Evolutionary conservation across 768 basidiomycete genomes (phyloP).

Genomic region (Filobasidium floriforme): DNA sequence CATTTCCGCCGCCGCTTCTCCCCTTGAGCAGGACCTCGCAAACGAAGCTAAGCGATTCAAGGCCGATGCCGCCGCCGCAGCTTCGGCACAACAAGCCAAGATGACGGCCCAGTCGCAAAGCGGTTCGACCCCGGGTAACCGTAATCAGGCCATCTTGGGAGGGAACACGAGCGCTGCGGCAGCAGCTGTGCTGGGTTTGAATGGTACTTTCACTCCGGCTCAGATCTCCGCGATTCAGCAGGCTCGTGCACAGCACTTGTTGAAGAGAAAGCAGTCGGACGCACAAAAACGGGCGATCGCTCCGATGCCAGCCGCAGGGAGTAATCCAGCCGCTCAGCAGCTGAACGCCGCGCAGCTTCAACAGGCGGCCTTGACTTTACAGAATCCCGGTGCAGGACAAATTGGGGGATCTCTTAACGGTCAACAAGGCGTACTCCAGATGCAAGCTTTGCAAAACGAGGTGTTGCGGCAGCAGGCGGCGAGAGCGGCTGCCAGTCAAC

Average conservation of each 20-base stretch:
- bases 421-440: constrained; percentile 16
- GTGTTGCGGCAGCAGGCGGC: constrained; percentile 18
- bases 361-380: constrained; percentile 10
- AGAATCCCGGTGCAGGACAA: constrained; percentile 10
- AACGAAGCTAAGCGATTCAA: constrained; percentile 25
- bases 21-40: constrained; percentile 22
- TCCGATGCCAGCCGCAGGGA: background rate
- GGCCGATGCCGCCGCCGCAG: constrained; percentile 18
- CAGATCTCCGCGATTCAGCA: constrained; percentile 16
- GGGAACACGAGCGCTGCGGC: constrained; percentile 8
- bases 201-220: constrained; percentile 9
- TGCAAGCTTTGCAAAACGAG: constrained; percentile 22
- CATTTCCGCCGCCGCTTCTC: constrained; percentile 14
- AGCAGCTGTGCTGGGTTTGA: background rate
- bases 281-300: constrained; percentile 1
- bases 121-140: background rate
- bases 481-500: background rate
- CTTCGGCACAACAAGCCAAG: constrained; percentile 5
- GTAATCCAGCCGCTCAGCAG: background rate
- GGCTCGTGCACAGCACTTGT: constrained; percentile 8
- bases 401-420: background rate
- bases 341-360: constrained; percentile 13
- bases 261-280: constrained; percentile 8
- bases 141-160: background rate
- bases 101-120: constrained; percentile 11